Evolutionary conservation across 345 rosid species (phyloP), one percentile per base, ranked within the genome.

Genomic region (Corchorus olitorius): DNA sequence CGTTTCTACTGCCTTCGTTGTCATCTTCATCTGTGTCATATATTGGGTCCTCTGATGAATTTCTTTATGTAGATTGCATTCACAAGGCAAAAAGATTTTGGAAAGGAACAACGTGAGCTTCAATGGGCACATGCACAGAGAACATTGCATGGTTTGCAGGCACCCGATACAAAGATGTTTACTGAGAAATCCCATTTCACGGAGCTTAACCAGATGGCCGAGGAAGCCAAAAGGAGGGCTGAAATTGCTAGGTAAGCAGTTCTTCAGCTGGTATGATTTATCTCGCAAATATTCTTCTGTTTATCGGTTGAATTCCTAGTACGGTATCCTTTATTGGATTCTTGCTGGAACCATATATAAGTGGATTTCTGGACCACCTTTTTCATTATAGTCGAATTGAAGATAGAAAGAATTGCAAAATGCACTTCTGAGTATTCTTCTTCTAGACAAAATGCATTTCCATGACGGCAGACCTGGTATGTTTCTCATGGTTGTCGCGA

Each of bases 101-200:
- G 97, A 12, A 96, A 91, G 87, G 99, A 96, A 70, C 97, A 96
- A 77, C 92, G 99, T 5, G 98, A 96, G 88, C 98, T 96, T 65
- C 95, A 96, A 55, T 96, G 98, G 99, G 99, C 99, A 9, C 98
- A 96, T 65, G 99, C 98, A 1, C 99, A 96, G 76, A 92, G 99
- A 85, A 94, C 99, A 10, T 79, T 96, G 79, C 99, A 93, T 79
- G 99, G 99, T 33, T 78, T 96, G 86, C 97, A 92, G 76, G 87
- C 94, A 76, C 97, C 99, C 3, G 97, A 96, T 85, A 86, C 95
- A 73, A 96, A 91, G 81, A 92, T 93, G 99, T 95, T 95, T 80
- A 85, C 94, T 0, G 99, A 92, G 72, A 82, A 94, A 65, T 76
- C 93, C 68, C 95, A 89, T 89, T 87, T 87, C 85, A 88, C 86